Percentiles rank a stretch among this genome's conserved stretches.
Conservation (phyloP, 495 filamentous ascomycete species). For the Evernia prunastri region DNA sequence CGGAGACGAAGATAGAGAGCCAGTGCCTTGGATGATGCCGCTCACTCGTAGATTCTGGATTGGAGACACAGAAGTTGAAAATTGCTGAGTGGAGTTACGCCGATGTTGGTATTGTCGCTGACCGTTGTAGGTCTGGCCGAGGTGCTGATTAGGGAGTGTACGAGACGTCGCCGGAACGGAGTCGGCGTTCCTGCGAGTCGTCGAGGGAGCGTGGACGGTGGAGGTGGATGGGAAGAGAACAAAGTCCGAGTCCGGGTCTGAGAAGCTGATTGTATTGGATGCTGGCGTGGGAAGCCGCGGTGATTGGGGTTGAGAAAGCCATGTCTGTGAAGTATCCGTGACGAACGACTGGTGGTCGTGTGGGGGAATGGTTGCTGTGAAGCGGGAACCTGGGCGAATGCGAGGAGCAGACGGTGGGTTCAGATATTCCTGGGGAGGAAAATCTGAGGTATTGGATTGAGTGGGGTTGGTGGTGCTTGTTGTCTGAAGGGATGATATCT, state of each 20-base stretch:
- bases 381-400: conserved; percentile 23
- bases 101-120: conserved; percentile 18
- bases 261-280: conserved; percentile 13
- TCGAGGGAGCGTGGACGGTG: conserved; percentile 10
- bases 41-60: conserved; percentile 29
- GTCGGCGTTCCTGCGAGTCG: conserved; percentile 19
- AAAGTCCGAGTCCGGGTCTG: conserved; percentile 25
- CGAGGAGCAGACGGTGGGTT: conserved; percentile 22
- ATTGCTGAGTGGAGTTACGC: conserved; percentile 25
- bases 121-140: conserved; percentile 23
- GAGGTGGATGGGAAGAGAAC: conserved; percentile 24
- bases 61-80: conserved; percentile 24
- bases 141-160: conserved; percentile 24
- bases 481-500: conserved; percentile 15
- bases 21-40: conserved; percentile 24
- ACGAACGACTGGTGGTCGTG: conserved; percentile 26
- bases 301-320: conserved; percentile 30
- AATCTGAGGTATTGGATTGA: conserved; percentile 24
- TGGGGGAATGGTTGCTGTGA: conserved; percentile 27
- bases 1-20: conserved; percentile 22
- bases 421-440: conserved; percentile 28
- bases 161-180: conserved; percentile 26
- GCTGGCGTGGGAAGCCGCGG: conserved; percentile 24
- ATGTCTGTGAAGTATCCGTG: conserved; percentile 28
- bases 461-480: conserved; percentile 19